These are phyloP conservation scores for Tylopilus sp. DNA, from an alignment of 768 basidiomycete genomes.

Conservation along the genomic window DNA sequence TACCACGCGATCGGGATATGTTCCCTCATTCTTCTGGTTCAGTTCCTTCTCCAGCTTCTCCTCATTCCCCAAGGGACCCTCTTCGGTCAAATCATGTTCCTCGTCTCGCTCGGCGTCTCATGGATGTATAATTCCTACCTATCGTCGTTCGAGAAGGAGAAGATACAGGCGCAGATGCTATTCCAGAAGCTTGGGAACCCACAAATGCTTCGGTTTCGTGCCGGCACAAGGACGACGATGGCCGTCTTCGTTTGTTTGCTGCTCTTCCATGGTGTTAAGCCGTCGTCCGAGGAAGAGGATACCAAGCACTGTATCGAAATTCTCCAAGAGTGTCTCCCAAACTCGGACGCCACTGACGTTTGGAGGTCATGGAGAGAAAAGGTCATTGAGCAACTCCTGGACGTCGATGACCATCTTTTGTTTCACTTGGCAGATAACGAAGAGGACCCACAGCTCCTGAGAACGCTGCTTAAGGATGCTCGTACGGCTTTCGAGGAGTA, in stretches of 20 bases:
- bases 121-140: slow-evolving; percentile 30
- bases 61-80: slow-evolving; percentile 31
- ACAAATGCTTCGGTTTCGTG: slow-evolving; percentile 2
- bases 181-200: slow-evolving; percentile 10
- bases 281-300: not conserved
- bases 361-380: slow-evolving; percentile 22
- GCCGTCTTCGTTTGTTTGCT: slow-evolving; percentile 21
- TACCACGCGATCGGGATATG: slow-evolving; percentile 18
- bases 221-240: slow-evolving; percentile 19
- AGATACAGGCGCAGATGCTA: slow-evolving; percentile 18
- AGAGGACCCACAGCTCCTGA: not conserved
- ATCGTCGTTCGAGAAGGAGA: slow-evolving; percentile 25
- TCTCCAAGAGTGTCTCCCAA: slow-evolving; percentile 14
- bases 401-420: not conserved
- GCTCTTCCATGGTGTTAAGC: slow-evolving; percentile 14
- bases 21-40: slow-evolving; percentile 27
- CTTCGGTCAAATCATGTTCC: slow-evolving; percentile 36
- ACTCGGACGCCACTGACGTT: slow-evolving; percentile 17
- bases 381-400: slow-evolving; percentile 17
- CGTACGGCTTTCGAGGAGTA: not conserved
- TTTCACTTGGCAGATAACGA: not conserved
- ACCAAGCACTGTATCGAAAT: not conserved
- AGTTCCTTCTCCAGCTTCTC: slow-evolving; percentile 33
- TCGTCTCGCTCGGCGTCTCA: slow-evolving; percentile 27
- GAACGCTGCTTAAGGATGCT: not conserved